Conservation (phyloP, 2,329 filamentous ascomycete genomes). For the Botryotinia globosa region DNA sequence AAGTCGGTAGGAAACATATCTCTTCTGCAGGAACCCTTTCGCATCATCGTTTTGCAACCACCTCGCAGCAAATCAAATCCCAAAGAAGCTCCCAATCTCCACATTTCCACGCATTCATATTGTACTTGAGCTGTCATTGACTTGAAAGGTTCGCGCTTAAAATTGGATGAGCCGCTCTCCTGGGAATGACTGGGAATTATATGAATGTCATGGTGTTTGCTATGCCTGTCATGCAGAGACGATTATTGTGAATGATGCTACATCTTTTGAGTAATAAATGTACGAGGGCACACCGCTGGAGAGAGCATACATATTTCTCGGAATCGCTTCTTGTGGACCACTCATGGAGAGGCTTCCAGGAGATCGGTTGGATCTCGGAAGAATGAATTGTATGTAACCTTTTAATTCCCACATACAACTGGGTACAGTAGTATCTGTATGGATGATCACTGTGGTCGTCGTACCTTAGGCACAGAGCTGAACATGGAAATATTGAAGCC, state of each 20-base stretch:
- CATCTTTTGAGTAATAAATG: conserved; percentile 4
- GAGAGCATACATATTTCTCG: not conserved
- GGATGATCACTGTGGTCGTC: not conserved
- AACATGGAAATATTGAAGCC: conserved; percentile 2
- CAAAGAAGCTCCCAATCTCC: conserved; percentile 8
- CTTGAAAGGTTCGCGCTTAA: conserved; percentile 15
- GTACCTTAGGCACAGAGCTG: not conserved
- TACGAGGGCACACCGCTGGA: conserved; percentile 15
- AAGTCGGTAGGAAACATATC: conserved; percentile 8
- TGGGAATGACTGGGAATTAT: conserved; percentile 17
- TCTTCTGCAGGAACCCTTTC: conserved; percentile 15
- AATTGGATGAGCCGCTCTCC: conserved; percentile 13
- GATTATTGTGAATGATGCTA: conserved; percentile 12
- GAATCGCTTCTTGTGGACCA: conserved; percentile 11
- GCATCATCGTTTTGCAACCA: not conserved
- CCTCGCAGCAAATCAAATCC: not conserved
- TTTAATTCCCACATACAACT: not conserved
- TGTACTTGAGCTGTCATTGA: not conserved
- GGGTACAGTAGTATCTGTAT: not conserved
- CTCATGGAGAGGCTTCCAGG: not conserved
- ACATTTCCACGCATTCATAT: conserved; percentile 9
- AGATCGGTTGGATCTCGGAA: conserved; percentile 14
- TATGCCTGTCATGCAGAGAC: conserved; percentile 12
- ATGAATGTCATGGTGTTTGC: not conserved
- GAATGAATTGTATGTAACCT: not conserved